Percentiles rank a stretch among this genome's conserved stretches.
These are phyloP conservation scores for Solanum chacoense DNA, from an alignment of 305 asterid species.

Conservation along the genomic window DNA sequence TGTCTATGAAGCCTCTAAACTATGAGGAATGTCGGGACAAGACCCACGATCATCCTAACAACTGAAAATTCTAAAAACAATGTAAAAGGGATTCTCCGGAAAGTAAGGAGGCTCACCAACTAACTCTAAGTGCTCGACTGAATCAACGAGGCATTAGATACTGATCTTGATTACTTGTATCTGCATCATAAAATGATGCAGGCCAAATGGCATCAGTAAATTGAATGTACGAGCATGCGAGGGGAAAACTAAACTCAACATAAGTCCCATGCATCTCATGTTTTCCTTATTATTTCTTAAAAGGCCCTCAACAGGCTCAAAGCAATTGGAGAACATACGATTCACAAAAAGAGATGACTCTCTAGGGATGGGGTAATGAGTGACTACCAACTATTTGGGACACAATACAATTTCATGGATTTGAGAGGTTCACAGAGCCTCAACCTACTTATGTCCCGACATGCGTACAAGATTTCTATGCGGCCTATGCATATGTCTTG, in stretches of 20 bases:
- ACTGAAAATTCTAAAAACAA: not conserved
- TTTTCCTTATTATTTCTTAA: too few species aligned
- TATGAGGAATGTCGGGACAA: not conserved
- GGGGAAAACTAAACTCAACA: not conserved
- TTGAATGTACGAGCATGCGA: not conserved
- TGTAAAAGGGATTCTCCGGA: not conserved
- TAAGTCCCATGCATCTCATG: not conserved
- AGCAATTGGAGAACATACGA: not conserved
- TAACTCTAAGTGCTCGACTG: not conserved
- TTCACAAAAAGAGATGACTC: not conserved
- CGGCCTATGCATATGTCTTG: not conserved
- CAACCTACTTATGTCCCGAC: not conserved
- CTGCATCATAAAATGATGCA: too few species aligned
- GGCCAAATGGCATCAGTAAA: not conserved
- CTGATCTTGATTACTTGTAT: not conserved
- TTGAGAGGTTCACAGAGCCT: not conserved
- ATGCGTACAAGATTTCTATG: not conserved
- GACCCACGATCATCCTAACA: not conserved
- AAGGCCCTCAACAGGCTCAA: not conserved
- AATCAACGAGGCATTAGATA: not conserved
- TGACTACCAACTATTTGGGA: not conserved
- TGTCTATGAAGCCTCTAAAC: not conserved
- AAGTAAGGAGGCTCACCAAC: not conserved
- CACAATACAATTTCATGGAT: not conserved
- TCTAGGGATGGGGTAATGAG: not conserved